Percentiles rank a stretch among this genome's conserved stretches.
Conservation (phyloP, 352 stramenopile species). For the Globisporangium orthogonon region DNA sequence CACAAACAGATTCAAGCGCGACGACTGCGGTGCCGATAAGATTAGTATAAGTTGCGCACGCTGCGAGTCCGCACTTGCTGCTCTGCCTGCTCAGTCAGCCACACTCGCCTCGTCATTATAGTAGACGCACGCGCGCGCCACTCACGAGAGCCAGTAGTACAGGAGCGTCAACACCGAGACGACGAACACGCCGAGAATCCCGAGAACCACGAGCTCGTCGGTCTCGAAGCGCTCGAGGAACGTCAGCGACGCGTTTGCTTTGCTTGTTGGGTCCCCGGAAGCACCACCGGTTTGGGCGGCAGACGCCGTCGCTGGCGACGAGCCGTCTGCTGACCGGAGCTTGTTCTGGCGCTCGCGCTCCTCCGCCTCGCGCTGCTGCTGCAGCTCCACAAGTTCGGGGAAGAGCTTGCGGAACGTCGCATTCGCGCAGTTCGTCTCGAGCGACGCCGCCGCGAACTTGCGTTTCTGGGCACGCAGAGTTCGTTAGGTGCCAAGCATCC, state of each 20-base stretch:
- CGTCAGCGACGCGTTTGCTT: not conserved
- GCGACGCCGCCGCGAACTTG: slow-evolving; percentile 51
- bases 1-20: not conserved
- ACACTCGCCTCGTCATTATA: no score
- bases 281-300: not conserved
- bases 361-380: slow-evolving; percentile 36
- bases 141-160: slow-evolving; percentile 15
- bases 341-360: slow-evolving; percentile 29
- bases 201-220: slow-evolving; percentile 13
- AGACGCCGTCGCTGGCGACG: not conserved
- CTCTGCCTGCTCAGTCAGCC: no score
- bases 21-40: slow-evolving; percentile 1
- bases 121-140: not conserved
- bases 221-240: slow-evolving; percentile 13
- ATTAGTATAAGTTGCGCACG: slow-evolving; percentile 2
- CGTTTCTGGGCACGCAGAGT: slow-evolving; percentile 37
- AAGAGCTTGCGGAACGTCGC: slow-evolving; percentile 85
- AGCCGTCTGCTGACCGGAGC: slow-evolving; percentile 7
- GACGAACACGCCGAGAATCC: slow-evolving; percentile 11
- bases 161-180: slow-evolving; percentile 14
- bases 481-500: no score
- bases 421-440: slow-evolving; percentile 80
- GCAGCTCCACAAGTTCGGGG: slow-evolving; percentile 80
- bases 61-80: not conserved
- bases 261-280: not conserved